Evolutionary conservation across 106 monocot genomes (phyloP).

Genomic region (Apostasia ramifera): DNA sequence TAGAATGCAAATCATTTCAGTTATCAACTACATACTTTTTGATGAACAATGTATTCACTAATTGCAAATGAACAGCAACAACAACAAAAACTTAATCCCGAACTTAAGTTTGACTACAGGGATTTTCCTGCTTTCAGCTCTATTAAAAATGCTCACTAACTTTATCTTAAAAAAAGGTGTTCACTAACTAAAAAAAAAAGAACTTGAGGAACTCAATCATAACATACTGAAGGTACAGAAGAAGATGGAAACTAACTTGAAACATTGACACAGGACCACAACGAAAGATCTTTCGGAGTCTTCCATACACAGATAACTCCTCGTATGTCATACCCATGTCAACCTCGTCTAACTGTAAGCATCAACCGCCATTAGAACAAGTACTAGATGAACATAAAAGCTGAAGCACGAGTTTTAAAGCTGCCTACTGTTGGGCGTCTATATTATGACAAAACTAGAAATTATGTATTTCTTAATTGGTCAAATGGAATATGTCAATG

Average conservation of each 20-base stretch:
- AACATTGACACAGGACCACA: slow-evolving; percentile 99
- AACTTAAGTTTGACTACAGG: neutral
- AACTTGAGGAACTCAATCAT: neutral
- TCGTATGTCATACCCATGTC: slow-evolving; percentile 99
- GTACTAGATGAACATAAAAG: no score
- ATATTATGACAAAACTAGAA: no score
- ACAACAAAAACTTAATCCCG: neutral
- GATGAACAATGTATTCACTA: neutral
- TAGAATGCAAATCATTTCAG: no score
- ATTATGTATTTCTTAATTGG: no score
- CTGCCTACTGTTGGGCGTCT: no score
- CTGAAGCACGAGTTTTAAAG: no score
- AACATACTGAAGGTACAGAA: neutral
- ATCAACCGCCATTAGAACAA: neutral
- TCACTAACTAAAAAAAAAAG: neutral
- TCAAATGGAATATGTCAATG: no score
- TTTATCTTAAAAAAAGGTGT: no score
- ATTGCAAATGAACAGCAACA: neutral
- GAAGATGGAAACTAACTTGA: slow-evolving; percentile 42
- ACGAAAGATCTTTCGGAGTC: slow-evolving; percentile 90
- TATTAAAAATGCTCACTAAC: no score
- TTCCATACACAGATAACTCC: slow-evolving; percentile 92
- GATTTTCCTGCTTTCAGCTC: no score
- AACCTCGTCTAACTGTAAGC: slow-evolving; percentile 86
- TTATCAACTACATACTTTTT: no score